Evolutionary conservation across 2,329 filamentous ascomycete species (phyloP).

Genomic region (Pseudogymnoascus sp.): DNA sequence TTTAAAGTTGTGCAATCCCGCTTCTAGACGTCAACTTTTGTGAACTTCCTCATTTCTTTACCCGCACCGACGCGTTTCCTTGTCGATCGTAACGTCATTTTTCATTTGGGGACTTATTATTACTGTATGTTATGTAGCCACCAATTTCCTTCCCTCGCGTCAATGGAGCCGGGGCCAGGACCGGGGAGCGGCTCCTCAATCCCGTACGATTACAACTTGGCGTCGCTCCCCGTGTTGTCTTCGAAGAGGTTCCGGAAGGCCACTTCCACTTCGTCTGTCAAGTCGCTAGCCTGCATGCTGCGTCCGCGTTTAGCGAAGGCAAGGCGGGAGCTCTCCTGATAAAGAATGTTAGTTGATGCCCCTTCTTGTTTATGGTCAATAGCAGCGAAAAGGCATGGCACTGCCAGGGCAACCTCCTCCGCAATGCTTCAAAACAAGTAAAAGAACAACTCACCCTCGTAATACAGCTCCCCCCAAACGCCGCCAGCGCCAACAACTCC

Average conservation of each 20-base stretch:
- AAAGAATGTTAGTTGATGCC: not conserved
- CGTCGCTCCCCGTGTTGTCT: not conserved
- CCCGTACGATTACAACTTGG: not conserved
- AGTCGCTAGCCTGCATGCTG: slow-evolving; percentile 78
- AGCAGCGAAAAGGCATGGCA: not conserved
- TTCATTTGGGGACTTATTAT: not conserved
- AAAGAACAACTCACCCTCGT: slow-evolving; percentile 57
- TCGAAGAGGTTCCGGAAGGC: slow-evolving; percentile 75
- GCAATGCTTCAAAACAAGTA: not conserved
- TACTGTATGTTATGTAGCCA: not conserved
- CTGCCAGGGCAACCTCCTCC: not conserved
- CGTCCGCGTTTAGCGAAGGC: slow-evolving; percentile 81
- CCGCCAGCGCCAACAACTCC: slow-evolving; percentile 67
- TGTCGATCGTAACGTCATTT: not conserved
- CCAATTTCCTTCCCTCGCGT: not conserved
- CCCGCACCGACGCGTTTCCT: not conserved
- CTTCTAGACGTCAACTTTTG: not conserved
- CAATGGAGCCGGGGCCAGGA: not conserved
- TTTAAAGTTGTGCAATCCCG: slow-evolving; percentile 5
- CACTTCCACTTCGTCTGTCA: slow-evolving; percentile 78
- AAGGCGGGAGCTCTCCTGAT: slow-evolving; percentile 69
- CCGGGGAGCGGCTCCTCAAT: not conserved
- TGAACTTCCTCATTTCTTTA: not conserved
- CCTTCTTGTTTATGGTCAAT: not conserved
- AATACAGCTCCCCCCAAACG: slow-evolving; percentile 78